Evolutionary conservation across 345 rosid species (phyloP), one percentile per base, ranked within the genome.

Genomic region (Eucalyptus guilfoylei): DNA sequence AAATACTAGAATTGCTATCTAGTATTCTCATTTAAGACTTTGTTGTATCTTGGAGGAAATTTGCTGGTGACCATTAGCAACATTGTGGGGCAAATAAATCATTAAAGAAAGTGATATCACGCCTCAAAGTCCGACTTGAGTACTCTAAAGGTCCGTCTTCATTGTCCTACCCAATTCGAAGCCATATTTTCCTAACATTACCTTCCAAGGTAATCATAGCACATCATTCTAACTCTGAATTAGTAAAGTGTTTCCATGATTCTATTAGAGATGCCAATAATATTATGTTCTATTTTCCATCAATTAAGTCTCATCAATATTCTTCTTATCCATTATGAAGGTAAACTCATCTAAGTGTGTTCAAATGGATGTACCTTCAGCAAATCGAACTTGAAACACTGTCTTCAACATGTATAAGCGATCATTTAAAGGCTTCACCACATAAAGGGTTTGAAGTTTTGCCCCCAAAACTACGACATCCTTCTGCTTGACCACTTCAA

Each of bases 121-220:
- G 0, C 1, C 4, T 47, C 48, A 45, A 45, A 45, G 3, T 45
- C 47, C 0, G 47, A 45, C 47, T 45, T 45, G 47, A 45, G 11
- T 45, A 47, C 48, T 47, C 12, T 47, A 47, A 10, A 45, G 3
- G 3, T 10, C 3, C 1, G 1, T 47, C 1, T 47, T 47, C 0
- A 47, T 10, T 47, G 48, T 47, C 3, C 48, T 47, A 47, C 11
- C 1, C 48, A 47, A 47, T 47, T 47, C 48, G 4, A 47, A 3
- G 48, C 4, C 1, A 47, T 47, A 47, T 47, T 47, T 47, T 47
- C 4, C 48, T 12, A 47, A 47, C 48, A 10, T n/a, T n/a, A 64
- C 37, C 37, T 30, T 64, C 72, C 32, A 64, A 64, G 37, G 72
- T n/a, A 64, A 64, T 64, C 37, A n/a, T 64, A 4, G 34, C 32